Base-by-base conservation (phyloP, 352 stramenopile species). In the Globisporangium okanoganense region DNA sequence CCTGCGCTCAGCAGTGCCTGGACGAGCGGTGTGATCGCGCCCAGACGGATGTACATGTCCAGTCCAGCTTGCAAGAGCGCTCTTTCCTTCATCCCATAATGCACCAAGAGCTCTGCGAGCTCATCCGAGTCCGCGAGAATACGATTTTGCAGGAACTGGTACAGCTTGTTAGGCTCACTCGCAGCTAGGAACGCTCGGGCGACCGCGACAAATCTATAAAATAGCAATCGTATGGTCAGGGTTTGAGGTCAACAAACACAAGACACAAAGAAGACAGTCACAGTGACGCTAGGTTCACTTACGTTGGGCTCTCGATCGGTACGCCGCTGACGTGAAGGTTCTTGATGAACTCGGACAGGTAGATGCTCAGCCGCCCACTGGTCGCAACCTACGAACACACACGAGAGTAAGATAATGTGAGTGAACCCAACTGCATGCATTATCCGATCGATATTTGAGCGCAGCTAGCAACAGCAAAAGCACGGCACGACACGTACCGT, bases 11-110 rank as follows among this genome's bases (percentile, higher is more conserved):
- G 69, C 50, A 89, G 65, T 3, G 74, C 76, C 36, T 67, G 63
- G 31, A 92, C 62, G 36, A 90, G 66, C 20, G 73, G 45, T 25
- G 59, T 63, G 50, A 79, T 75, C 3, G 74, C 73, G 6, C 75
- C 72, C 4, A 91, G 56, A 0, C 79, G 78, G 41, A 73, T 85
- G 52, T 87, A 83, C 82, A 91, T 91, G 36, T 89, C 78, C 57
- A 89, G 35, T 0, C 76, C 79, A 12, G 86, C 58, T 70, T 91
- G 82, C 52, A 82, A 69, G 20, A 91, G 52, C 0, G 58, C 68
- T 45, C 56, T 55, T 31, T 75, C 62, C 1, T 36, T 58, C 24
- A 62, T 44, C 0, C 69, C 64, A 36, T 71, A 58, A 13, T 65
- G 56, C 16, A 88, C 53, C 40, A 93, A 69, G 10, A 88, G 52